A percentile compares a stretch with the other conserved stretches of the same genome.
These are phyloP conservation scores for Melampsora larici-populina DNA, from an alignment of 1,284 basidiomycete species.

Conservation along the genomic window DNA sequence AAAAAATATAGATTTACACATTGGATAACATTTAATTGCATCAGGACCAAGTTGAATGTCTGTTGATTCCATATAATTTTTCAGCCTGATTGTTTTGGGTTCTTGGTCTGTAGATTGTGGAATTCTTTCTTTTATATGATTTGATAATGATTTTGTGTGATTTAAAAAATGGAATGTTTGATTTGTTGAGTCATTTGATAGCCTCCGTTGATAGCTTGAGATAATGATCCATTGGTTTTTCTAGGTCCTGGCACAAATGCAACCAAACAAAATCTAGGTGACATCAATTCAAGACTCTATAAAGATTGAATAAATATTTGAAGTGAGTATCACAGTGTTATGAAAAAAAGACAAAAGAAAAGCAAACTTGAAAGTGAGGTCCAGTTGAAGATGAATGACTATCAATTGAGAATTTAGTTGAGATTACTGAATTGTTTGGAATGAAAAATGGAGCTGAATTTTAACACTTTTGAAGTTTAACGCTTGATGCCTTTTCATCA, in stretches of 20 bases:
- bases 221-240: too few relatives aligned
- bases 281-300: conserved; percentile 28
- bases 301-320: too few relatives aligned
- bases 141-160: conserved; percentile 26
- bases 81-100: conserved; percentile 16
- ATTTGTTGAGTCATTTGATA: conserved; percentile 27
- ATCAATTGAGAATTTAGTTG: conserved; percentile 25
- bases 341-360: too few relatives aligned
- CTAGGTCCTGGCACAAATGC: conserved; percentile 9
- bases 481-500: neutral
- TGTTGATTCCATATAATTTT: conserved; percentile 28
- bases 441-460: conserved; percentile 22
- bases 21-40: conserved; percentile 5
- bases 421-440: conserved; percentile 5
- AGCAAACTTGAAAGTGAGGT: conserved; percentile 21
- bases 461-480: conserved; percentile 4
- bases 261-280: conserved; percentile 34
- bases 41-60: conserved; percentile 19
- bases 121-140: neutral
- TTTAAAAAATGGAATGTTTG: conserved; percentile 26
- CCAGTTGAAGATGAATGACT: conserved; percentile 3
- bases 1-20: conserved; percentile 17
- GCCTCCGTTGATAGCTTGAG: neutral
- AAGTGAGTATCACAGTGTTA: neutral
- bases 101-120: neutral